Evolutionary conservation across 2,329 filamentous ascomycete genomes (phyloP), one percentile per base, ranked within the genome.

Genomic region (Trichoderma arundinaceum): DNA sequence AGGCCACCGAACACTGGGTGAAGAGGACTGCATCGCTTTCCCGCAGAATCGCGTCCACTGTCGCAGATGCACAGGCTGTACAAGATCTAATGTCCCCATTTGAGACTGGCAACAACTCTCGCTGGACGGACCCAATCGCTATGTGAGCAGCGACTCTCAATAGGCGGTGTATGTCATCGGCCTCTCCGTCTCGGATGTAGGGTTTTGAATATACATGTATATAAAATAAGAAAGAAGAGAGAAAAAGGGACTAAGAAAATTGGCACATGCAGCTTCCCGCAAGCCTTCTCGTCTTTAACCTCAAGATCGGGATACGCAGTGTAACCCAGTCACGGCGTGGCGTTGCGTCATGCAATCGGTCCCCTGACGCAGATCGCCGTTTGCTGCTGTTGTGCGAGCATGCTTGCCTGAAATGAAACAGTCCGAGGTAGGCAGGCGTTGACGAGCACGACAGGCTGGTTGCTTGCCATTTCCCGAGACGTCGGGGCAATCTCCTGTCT

Each of bases 341-440:
- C 63, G 62, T 51, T 59, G 66, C 66, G 66, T 67, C 63, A 66
- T 67, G 63, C 66, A 52, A 65, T 67, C 65, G 65, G 46, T 54
- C 49, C 65, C 48, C 56, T 65, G 53, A 67, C 48, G 66, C 63
- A 65, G 56, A 66, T 67, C 62, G 66, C 66, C 66, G 63, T 56
- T 62, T 52, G 56, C 39, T 57, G 62, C 43, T 39, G 56, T 56
- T 35, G 57, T 57, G 61, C 62, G 43, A 61, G 63, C 66, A 53
- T 19, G 51, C 66, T 28, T 51, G 62, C 56, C 63, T 62, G 56
- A 62, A 56, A 51, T 66, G 56, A 66, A 61, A 67, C 62, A 63
- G 35, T 58, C 66, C 66, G 66, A 65, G 63, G 66, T 67, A 67
- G 66, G 66, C 52, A 67, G 51, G 56, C 66, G 53, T 67, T 67